phyloP scores from a whole-genome alignment of 495 filamentous ascomycete species.

The Pyrenopolyporus hunteri region DNA sequence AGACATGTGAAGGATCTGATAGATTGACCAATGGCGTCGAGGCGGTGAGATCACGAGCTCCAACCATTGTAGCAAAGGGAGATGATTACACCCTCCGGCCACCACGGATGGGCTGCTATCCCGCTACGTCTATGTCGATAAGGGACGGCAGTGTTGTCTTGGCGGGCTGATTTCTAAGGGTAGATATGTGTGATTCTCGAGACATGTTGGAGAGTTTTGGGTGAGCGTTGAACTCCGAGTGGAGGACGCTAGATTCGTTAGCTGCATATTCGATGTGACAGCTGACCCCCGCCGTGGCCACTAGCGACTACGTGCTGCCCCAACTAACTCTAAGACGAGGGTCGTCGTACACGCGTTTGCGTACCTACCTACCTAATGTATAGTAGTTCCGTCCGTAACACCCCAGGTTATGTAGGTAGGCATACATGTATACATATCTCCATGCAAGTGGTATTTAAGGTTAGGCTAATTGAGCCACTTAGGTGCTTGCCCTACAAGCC shows the following conservation, averaged over 20 bases:
- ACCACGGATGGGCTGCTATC: not conserved
- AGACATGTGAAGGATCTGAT: constrained; percentile 26
- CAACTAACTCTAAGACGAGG: too few species aligned
- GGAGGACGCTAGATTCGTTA: constrained; percentile 12
- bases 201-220: not conserved
- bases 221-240: not conserved
- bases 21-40: constrained; percentile 24
- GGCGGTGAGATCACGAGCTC: constrained; percentile 26
- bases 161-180: constrained; percentile 4
- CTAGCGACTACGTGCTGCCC: too few species aligned
- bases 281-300: constrained; percentile 18
- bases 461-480: not conserved
- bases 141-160: constrained; percentile 14
- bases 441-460: too few species aligned
- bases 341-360: too few species aligned
- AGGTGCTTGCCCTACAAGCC: too few species aligned
- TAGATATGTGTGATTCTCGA: constrained; percentile 10
- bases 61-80: constrained; percentile 21
- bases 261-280: constrained; percentile 13
- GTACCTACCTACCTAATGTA: too few species aligned
- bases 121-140: constrained; percentile 8
- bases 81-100: constrained; percentile 25
- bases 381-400: too few species aligned
- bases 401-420: too few species aligned
- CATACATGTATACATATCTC: too few species aligned